These are phyloP conservation scores for Saccharomycopsis javanensis DNA, from an alignment of 805 yeast genomes.

Conservation along the genomic window DNA sequence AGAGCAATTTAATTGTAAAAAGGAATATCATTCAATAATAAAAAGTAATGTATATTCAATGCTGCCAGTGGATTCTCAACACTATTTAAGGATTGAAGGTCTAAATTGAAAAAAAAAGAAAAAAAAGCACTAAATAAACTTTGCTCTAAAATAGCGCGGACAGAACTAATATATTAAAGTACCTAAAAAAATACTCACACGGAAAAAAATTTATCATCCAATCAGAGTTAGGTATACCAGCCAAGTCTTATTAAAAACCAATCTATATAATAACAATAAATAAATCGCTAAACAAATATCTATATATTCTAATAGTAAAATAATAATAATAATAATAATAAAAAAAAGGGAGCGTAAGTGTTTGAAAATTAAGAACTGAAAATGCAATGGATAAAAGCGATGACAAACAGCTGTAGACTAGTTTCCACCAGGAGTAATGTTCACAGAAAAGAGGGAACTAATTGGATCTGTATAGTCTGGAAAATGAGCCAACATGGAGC, in stretches of 20 bases:
- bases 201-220: neutral
- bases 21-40: no score
- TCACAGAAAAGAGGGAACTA: neutral
- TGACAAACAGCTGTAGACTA: neutral
- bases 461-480: neutral
- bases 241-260: no score
- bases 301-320: no score
- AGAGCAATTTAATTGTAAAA: no score
- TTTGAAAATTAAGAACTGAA: neutral
- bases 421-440: neutral
- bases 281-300: neutral
- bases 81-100: no score
- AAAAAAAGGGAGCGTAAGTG: neutral
- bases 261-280: neutral
- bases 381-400: neutral
- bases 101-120: neutral
- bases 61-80: no score
- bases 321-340: no score
- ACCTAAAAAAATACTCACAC: neutral
- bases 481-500: neutral
- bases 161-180: neutral
- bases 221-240: neutral
- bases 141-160: slow-evolving; percentile 1
- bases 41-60: no score
- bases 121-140: neutral